Evolutionary conservation across 768 basidiomycete genomes (phyloP).

Genomic region (Lentinus brumalis): DNA sequence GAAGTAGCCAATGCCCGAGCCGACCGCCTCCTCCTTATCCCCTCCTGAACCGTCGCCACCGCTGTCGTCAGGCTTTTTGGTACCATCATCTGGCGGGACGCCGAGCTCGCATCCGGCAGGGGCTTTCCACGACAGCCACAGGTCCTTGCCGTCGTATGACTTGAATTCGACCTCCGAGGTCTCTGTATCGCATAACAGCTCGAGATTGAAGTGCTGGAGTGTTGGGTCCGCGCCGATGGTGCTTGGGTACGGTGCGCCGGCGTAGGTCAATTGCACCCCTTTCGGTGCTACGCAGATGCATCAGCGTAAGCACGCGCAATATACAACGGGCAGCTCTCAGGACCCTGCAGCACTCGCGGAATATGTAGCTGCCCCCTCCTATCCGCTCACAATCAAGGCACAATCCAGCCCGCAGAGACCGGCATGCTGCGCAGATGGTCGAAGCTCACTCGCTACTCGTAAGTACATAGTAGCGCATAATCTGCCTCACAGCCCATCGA

Average conservation of each 20-base stretch:
- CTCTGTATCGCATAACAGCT: constrained; percentile 53
- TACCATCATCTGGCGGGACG: constrained; percentile 27
- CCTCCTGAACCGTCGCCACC: constrained; percentile 15
- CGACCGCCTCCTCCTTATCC: constrained; percentile 37
- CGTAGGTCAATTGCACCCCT: constrained; percentile 56
- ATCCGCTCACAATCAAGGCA: too few relatives aligned
- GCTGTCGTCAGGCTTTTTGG: constrained; percentile 36
- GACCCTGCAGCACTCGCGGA: too few relatives aligned
- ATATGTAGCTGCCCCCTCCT: too few relatives aligned
- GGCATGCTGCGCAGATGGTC: too few relatives aligned
- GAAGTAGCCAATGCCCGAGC: constrained; percentile 86
- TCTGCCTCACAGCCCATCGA: too few relatives aligned
- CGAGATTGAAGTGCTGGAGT: constrained; percentile 62
- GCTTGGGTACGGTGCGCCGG: constrained; percentile 64
- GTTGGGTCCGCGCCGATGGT: constrained; percentile 43
- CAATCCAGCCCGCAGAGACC: too few relatives aligned
- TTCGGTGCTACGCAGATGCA: constrained; percentile 43
- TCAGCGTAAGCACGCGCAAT: not conserved
- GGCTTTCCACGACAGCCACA: constrained; percentile 63
- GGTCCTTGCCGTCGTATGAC: constrained; percentile 59
- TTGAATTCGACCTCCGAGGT: constrained; percentile 52
- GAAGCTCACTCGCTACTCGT: too few relatives aligned
- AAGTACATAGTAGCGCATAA: too few relatives aligned
- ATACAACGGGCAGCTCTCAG: too few relatives aligned
- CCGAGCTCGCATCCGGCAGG: constrained; percentile 57